Evolutionary conservation across 1,284 basidiomycete species (phyloP).

Genomic region (Sporisorium iseilematis-ciliati): DNA sequence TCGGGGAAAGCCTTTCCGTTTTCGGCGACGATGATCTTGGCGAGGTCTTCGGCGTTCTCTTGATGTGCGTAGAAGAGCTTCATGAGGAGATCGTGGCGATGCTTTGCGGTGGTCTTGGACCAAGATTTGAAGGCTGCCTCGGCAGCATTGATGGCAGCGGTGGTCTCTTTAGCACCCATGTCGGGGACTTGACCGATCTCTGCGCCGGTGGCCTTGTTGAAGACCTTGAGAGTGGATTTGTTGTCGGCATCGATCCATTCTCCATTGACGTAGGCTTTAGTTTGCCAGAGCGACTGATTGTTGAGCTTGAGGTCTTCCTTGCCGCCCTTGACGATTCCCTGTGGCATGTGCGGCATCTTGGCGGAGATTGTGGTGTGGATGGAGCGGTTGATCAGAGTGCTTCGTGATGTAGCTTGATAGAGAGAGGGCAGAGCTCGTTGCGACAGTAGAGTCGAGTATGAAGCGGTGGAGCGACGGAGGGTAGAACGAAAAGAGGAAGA

Average conservation of each 20-base stretch:
- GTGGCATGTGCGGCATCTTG: conserved; percentile 66
- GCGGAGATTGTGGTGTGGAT: conserved; percentile 20
- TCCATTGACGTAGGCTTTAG: conserved; percentile 65
- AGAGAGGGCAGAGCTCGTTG: neutral
- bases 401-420: neutral
- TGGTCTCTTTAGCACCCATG: conserved; percentile 58
- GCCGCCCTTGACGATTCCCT: conserved; percentile 65
- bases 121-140: conserved; percentile 59
- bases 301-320: conserved; percentile 63
- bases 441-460: conserved; percentile 4
- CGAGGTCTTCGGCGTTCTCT: conserved; percentile 63
- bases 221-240: conserved; percentile 61
- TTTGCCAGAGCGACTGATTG: conserved; percentile 55
- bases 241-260: conserved; percentile 56
- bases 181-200: conserved; percentile 63
- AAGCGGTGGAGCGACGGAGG: conserved; percentile 13
- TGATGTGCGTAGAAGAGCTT: conserved; percentile 61
- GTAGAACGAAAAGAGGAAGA: conserved; percentile 19
- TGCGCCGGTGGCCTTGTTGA: conserved; percentile 68
- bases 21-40: conserved; percentile 67
- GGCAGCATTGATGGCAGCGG: conserved; percentile 63
- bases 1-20: conserved; percentile 67
- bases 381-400: neutral
- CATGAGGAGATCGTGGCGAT: conserved; percentile 63
- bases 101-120: conserved; percentile 64